Base-by-base conservation (phyloP, 129 eudicot genomes). In the Ambrosia artemisiifolia region DNA sequence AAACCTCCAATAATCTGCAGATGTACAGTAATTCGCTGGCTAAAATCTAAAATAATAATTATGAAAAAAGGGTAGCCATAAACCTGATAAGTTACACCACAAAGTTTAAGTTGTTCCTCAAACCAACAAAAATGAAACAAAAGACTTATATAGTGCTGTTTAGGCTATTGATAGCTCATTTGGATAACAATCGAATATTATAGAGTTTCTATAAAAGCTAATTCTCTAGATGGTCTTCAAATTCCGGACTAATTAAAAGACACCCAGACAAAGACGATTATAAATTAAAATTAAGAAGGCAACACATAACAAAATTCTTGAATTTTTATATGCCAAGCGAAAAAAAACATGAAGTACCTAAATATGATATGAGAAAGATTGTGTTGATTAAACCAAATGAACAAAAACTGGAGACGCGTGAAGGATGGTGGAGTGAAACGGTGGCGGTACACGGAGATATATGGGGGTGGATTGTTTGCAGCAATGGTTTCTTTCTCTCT, bases 41-140 rank as follows among this genome's bases (percentile, higher is more conserved):
- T 97, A 78, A 94, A 94, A 78, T 94, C 98, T 94, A 80, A 36
- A 59, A 19, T 55, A 20, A 55, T 9, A 53, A 55, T 55, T 6
- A 55, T 47, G 2, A 47, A 47, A 47, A 47, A n/a, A 17, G 0
- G 30, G 33, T 19, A 20, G 62, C 19, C 10, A 20, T 55, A 55
- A 55, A 20, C 62, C 62, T 20, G 10, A 55, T 19, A 55, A 55
- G 62, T 55, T 66, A 12, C 28, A 54, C 50, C 63, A 51, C 16
- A 50, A 33, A 0, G n/a, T 50, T 43, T 18, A 50, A 50, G 18
- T 4, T 69, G 35, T 34, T 55, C 20, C 59, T 53, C 38, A 13
- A 46, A 68, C 17, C 62, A n/a, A n/a, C n/a, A n/a, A n/a, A n/a
- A n/a, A 46, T 30, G 43, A 28, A 68, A 68, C n/a, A 33, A n/a